Evolutionary conservation across 2,329 filamentous ascomycete species (phyloP), one percentile per base, ranked within the genome.

Genomic region (Fusarium abutilonis): DNA sequence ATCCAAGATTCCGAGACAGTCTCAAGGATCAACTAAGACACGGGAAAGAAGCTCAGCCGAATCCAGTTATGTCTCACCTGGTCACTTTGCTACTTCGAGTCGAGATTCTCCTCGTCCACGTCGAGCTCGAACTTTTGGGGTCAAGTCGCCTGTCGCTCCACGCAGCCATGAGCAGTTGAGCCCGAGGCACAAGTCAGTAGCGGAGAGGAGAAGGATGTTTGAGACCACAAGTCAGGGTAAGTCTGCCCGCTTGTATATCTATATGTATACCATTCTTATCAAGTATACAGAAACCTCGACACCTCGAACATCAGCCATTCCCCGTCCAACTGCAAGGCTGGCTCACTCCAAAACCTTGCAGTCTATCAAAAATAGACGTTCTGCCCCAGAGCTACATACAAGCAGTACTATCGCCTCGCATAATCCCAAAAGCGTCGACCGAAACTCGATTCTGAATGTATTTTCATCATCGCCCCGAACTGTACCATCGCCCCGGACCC

Each of bases 201-300:
- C 68, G 4, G 67, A 70, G 35, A 70, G 67, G 39, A 60, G 65
- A 28, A 68, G 29, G 44, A 46, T 70, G 17, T 70, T 70, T 23
- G 68, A 70, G 39, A 19, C 26, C 8, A 41, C 39, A 31, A 39
- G 21, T 6, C 47, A 49, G 23, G 49, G 61, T 66, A 44, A 48
- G 56, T 32, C 28, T 38, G 19, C 11, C 11, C 9, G 3, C 7
- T n/a, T 14, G 11, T 32, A 6, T 19, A n/a, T 13, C 10, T 23
- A 14, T 26, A 31, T 26, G 14, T 13, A 5, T 14, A n/a, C 14
- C 31, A 2, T 11, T 9, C 23, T 52, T 13, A 69, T 32, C 2
- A 6, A 11, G 3, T 13, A 14, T 19, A 21, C 31, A 57, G 60
- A 29, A 29, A 11, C 44, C 10, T 43, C 26, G 4, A 35, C 36